A percentile compares a stretch with the other conserved stretches of the same genome.
Conservation (phyloP, 2,329 filamentous ascomycete species). For the Amphichorda felina region DNA sequence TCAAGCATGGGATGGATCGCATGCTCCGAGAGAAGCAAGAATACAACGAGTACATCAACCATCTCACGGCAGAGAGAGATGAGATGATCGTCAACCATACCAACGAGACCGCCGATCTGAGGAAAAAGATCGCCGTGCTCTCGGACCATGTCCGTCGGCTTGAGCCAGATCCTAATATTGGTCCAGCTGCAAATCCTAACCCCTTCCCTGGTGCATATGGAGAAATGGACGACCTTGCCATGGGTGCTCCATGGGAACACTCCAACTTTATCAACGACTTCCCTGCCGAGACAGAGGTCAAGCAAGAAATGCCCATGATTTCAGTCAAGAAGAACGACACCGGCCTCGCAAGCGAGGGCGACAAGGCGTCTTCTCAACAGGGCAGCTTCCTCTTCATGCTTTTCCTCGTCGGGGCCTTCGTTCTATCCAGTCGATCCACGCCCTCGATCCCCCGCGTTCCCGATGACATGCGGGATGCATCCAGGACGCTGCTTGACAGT, state of each 20-base stretch:
- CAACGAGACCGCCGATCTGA: constrained; percentile 78
- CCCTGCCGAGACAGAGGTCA: constrained; percentile 48
- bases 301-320: constrained; percentile 44
- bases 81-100: constrained; percentile 83
- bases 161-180: constrained; percentile 38
- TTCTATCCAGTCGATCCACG: constrained; percentile 72
- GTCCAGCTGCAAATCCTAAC: constrained; percentile 33
- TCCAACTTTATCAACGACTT: constrained; percentile 62
- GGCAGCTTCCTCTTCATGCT: constrained; percentile 87
- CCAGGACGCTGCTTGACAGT: constrained; percentile 65
- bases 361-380: constrained; percentile 58
- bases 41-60: constrained; percentile 63
- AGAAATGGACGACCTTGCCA: constrained; percentile 73
- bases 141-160: constrained; percentile 60
- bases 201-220: constrained; percentile 60
- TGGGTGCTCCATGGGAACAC: constrained; percentile 74
- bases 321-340: constrained; percentile 36
- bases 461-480: constrained; percentile 69
- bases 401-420: constrained; percentile 90
- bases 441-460: constrained; percentile 66
- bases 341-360: constrained; percentile 27
- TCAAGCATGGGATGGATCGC: constrained; percentile 59
- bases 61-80: constrained; percentile 75
- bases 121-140: constrained; percentile 83
- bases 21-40: constrained; percentile 63